Percentiles rank a stretch among this genome's conserved stretches.
Conservation (phyloP, 2,329 filamentous ascomycete genomes). For the Rutstroemia sp. region DNA sequence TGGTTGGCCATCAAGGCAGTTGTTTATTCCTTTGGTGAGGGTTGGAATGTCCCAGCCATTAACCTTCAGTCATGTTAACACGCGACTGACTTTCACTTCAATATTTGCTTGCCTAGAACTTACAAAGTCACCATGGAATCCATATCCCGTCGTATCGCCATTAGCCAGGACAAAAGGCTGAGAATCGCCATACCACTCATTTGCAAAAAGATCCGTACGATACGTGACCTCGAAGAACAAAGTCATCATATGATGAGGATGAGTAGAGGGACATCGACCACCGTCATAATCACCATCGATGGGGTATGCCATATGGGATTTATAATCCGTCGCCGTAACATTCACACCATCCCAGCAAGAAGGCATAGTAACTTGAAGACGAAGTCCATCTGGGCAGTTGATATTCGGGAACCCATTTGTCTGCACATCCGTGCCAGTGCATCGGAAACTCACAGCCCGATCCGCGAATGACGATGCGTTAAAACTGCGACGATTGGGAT, state of each 20-base stretch:
- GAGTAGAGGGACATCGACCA: constrained; percentile 41
- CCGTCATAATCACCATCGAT: constrained; percentile 28
- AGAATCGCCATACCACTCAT: constrained; percentile 54
- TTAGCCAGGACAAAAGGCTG: constrained; percentile 19
- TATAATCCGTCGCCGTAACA: constrained; percentile 46
- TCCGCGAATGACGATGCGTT: constrained; percentile 5
- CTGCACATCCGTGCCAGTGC: constrained; percentile 38
- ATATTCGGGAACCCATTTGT: constrained; percentile 47
- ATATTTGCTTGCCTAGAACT: not conserved
- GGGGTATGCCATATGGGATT: constrained; percentile 49
- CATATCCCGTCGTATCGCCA: constrained; percentile 9
- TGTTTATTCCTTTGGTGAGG: constrained; percentile 5
- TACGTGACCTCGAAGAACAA: constrained; percentile 55
- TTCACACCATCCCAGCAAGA: constrained; percentile 54
- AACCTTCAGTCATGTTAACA: not conserved
- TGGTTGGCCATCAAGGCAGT: constrained; percentile 1
- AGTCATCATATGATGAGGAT: constrained; percentile 48
- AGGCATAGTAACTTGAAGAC: constrained; percentile 50
- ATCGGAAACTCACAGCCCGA: constrained; percentile 38
- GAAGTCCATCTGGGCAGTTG: constrained; percentile 45
- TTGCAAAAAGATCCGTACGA: constrained; percentile 46
- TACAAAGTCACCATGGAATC: constrained; percentile 12
- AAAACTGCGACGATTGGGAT: constrained; percentile 21
- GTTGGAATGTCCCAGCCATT: constrained; percentile 8
- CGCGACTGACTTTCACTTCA: not conserved